Evolutionary conservation across 2,329 filamentous ascomycete species (phyloP), one percentile per base, ranked within the genome.

Genomic region (Phialemoniopsis sp.): DNA sequence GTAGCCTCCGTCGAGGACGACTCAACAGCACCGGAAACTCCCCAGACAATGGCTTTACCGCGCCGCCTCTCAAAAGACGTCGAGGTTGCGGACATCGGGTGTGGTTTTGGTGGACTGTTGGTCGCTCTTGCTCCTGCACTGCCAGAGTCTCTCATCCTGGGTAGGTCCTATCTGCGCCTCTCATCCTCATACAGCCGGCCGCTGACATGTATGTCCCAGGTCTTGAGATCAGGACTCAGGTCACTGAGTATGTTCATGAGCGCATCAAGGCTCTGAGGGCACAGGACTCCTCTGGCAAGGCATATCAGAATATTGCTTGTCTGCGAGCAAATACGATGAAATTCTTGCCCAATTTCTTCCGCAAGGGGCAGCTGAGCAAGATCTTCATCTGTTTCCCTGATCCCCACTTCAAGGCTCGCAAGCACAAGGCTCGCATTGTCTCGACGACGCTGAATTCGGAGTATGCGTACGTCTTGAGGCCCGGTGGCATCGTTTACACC

Each of bases 321-420:
- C 71, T 98, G 35, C 84, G 93, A 46, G 87, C 88, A 49, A 98
- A 98, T 68, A 88, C 89, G 5, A 98, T 98, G 93, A 98, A 98
- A 62, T 98, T 97, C 63, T 72, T 98, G n/a, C 91, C 94, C 46
- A 97, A 98, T 59, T 95, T 96, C 72, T 97, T 98, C 72, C 70
- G 66, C 39, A 86, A 83, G 54, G 72, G 67, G 13, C 90, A 96
- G 59, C 78, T 98, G 13, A 78, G 76, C 46, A 94, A 94, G 58
- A 87, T 97, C 57, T 98, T 98, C 63, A 87, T 98, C 53, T 98
- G 93, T 70, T 98, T 98, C 59, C 93, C 93, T 1, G 93, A 98
- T 56, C 93, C 93, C 43, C 93, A 98, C 64, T 98, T 98, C 73
- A 98, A 98, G 66, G 81, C 88, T 12, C 79, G 91, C 46, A 98